Conservation (phyloP, 1,284 basidiomycete genomes). For the Coniophora puteana region DNA sequence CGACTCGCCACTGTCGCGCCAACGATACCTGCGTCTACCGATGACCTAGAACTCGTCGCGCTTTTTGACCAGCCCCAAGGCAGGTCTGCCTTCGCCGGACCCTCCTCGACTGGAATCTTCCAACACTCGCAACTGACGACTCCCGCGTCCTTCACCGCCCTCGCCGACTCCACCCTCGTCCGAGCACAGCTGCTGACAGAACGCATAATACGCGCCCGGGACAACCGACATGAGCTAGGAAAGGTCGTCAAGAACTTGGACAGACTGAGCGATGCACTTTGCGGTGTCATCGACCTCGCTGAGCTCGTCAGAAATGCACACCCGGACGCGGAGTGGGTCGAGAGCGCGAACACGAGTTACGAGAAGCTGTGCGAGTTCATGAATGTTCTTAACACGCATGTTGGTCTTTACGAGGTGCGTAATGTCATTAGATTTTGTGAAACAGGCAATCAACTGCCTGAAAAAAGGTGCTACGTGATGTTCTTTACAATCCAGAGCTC, state of each 20-base stretch:
- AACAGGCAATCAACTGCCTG: slow-evolving; percentile 3
- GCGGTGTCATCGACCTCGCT: slow-evolving; percentile 94
- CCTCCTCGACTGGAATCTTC: slow-evolving; percentile 64
- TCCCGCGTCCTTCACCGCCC: slow-evolving; percentile 56
- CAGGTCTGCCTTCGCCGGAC: too few species aligned
- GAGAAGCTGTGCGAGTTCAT: slow-evolving; percentile 94
- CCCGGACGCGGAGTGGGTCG: slow-evolving; percentile 82
- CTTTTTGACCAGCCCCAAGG: slow-evolving; percentile 68
- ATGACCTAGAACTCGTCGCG: slow-evolving; percentile 62
- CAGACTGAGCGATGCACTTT: slow-evolving; percentile 91
- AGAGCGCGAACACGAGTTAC: slow-evolving; percentile 84
- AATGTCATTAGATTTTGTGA: slow-evolving; percentile 6
- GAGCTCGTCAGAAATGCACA: slow-evolving; percentile 93
- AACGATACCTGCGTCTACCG: slow-evolving; percentile 52
- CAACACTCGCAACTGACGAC: slow-evolving; percentile 59
- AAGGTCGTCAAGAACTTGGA: slow-evolving; percentile 93
- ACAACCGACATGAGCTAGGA: slow-evolving; percentile 68
- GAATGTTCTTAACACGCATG: slow-evolving; percentile 96
- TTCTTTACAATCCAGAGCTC: slow-evolving; percentile 60
- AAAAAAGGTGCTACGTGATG: slow-evolving; percentile 60
- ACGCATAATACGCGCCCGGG: slow-evolving; percentile 63
- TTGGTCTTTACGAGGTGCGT: slow-evolving; percentile 86
- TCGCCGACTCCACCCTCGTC: slow-evolving; percentile 69
- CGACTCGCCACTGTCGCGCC: slow-evolving; percentile 34
- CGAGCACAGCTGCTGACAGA: slow-evolving; percentile 74